A percentile compares a stretch with the other conserved stretches of the same genome.
phyloP scores from a whole-genome alignment of 1,284 basidiomycete species.

The Ustilago loliicola region DNA sequence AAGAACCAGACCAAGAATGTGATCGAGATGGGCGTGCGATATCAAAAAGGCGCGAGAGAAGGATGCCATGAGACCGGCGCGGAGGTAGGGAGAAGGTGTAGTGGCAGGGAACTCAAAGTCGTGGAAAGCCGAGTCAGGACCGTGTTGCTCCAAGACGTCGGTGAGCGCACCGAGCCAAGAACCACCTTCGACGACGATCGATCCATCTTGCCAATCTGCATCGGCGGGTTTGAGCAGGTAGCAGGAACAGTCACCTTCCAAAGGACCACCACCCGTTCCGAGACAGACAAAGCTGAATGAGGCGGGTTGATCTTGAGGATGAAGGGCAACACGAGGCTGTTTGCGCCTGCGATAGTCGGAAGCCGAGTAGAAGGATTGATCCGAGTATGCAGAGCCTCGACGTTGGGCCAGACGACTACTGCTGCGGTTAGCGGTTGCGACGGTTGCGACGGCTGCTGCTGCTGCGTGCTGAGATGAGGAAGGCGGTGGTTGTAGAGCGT shows the following conservation, averaged over 20 bases:
- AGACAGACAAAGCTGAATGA: slow-evolving; percentile 68
- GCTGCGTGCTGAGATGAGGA: slow-evolving; percentile 16
- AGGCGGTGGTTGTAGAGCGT: slow-evolving; percentile 2
- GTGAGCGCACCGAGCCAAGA: slow-evolving; percentile 67
- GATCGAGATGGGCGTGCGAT: slow-evolving; percentile 85
- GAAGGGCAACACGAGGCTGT: slow-evolving; percentile 45
- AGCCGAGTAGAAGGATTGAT: slow-evolving; percentile 49
- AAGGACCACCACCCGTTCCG: slow-evolving; percentile 72
- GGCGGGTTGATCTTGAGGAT: slow-evolving; percentile 42
- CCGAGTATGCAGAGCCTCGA: slow-evolving; percentile 33
- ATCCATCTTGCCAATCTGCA: slow-evolving; percentile 67
- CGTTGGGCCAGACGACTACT: slow-evolving; percentile 22
- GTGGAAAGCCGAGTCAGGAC: slow-evolving; percentile 55
- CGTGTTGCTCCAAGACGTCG: slow-evolving; percentile 60
- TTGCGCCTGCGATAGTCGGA: slow-evolving; percentile 43
- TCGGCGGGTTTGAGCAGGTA: slow-evolving; percentile 71
- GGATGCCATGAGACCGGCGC: slow-evolving; percentile 63
- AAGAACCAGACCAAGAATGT: slow-evolving; percentile 80
- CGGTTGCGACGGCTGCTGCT: neutral
- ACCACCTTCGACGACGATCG: slow-evolving; percentile 70
- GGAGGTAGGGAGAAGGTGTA: slow-evolving; percentile 48
- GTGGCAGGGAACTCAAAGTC: slow-evolving; percentile 58
- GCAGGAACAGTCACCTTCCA: slow-evolving; percentile 71
- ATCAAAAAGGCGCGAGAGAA: slow-evolving; percentile 73
- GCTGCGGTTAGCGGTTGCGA: neutral